A percentile compares a stretch with the other conserved stretches of the same genome.
phyloP scores from a whole-genome alignment of 1,284 basidiomycete genomes.

The Moniliophthora roreri region DNA sequence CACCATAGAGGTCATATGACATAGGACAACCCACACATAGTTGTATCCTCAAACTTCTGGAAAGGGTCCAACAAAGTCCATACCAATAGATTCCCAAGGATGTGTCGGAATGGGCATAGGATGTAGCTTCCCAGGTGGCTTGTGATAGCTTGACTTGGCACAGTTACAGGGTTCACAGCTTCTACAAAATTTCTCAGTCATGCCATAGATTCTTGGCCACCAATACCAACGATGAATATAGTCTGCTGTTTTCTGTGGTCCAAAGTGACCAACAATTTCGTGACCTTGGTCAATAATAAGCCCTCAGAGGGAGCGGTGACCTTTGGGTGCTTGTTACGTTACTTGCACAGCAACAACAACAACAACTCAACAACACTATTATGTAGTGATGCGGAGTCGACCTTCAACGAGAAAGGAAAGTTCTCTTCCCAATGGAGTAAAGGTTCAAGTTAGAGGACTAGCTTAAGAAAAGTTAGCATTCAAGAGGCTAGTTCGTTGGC shows the following conservation, averaged over 20 bases:
- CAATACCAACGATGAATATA: conserved; percentile 32
- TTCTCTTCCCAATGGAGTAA: too few species aligned
- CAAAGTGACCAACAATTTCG: conserved; percentile 25
- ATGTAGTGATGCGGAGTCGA: too few species aligned
- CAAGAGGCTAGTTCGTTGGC: too few species aligned
- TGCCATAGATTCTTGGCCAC: conserved; percentile 29
- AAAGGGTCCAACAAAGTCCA: conserved; percentile 29
- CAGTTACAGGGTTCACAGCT: conserved; percentile 1
- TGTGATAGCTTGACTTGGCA: background rate
- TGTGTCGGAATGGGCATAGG: background rate
- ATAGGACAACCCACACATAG: conserved; percentile 33
- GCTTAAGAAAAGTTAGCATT: too few species aligned
- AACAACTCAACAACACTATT: too few species aligned
- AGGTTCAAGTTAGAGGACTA: too few species aligned
- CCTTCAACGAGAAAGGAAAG: too few species aligned
- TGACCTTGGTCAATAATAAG: conserved; percentile 27
- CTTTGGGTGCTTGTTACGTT: conserved; percentile 7
- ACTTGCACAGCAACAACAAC: too few species aligned
- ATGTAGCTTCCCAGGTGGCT: background rate
- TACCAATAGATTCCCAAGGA: conserved; percentile 6
- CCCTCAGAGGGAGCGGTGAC: conserved; percentile 10
- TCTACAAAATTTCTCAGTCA: conserved; percentile 25
- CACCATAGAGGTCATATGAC: conserved; percentile 31
- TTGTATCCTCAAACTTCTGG: conserved; percentile 26
- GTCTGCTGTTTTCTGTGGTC: conserved; percentile 20